These are phyloP conservation scores for Babesia divergens DNA, from an alignment of 169 alveolate genomes.

Conservation along the genomic window DNA sequence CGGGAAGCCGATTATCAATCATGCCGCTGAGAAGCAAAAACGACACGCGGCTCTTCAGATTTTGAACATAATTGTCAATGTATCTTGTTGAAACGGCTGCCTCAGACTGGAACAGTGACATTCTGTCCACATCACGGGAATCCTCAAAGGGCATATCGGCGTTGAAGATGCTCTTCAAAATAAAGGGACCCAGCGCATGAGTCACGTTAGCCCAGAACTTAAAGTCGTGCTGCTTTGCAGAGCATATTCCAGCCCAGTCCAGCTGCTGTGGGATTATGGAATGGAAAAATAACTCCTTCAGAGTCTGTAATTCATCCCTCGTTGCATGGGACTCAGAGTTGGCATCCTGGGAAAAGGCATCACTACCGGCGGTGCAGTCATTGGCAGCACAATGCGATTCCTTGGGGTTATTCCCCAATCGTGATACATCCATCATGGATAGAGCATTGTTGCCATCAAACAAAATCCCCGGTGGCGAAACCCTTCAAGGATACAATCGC, in stretches of 20 bases:
- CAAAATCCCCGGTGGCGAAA: too few species aligned
- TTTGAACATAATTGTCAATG: neutral
- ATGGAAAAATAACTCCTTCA: conserved; percentile 55
- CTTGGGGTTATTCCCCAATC: too few species aligned
- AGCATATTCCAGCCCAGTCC: conserved; percentile 48
- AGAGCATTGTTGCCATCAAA: too few species aligned
- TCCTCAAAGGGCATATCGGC: conserved; percentile 36
- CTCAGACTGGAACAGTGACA: neutral
- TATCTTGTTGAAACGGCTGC: neutral
- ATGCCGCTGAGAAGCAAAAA: conserved; percentile 55
- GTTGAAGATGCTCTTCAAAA: conserved; percentile 45
- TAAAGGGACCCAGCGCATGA: conserved; percentile 36
- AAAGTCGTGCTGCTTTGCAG: conserved; percentile 46
- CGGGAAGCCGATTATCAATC: conserved; percentile 55
- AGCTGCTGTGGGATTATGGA: conserved; percentile 10
- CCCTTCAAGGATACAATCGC: too few species aligned
- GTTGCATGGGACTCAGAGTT: neutral
- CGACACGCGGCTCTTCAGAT: conserved; percentile 31
- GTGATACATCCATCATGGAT: too few species aligned
- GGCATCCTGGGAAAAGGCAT: too few species aligned
- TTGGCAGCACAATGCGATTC: too few species aligned
- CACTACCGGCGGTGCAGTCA: too few species aligned
- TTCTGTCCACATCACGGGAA: neutral
- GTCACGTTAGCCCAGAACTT: conserved; percentile 68
- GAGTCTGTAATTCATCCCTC: conserved; percentile 12